These are phyloP conservation scores for Millerago galiae DNA, from an alignment of 805 yeast species.

Conservation along the genomic window DNA sequence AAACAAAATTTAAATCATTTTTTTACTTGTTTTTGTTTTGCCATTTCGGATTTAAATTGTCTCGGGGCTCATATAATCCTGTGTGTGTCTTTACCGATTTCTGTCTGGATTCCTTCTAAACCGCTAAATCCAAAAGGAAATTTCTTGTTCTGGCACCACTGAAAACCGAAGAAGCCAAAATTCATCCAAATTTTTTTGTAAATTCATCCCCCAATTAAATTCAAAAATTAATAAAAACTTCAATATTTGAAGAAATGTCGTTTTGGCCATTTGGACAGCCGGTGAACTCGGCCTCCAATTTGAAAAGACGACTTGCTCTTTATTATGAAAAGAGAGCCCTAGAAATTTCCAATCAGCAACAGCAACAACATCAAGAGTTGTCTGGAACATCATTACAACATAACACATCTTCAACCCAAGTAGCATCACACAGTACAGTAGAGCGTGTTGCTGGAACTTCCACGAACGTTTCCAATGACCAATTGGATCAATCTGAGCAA, in stretches of 20 bases:
- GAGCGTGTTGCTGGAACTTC: not conserved
- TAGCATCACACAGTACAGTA: not conserved
- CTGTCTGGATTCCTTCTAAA: too few relatives aligned
- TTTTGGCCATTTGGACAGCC: constrained; percentile 41
- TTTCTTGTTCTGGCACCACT: too few relatives aligned
- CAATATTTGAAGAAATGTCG: constrained; percentile 27
- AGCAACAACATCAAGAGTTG: constrained; percentile 5
- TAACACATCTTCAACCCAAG: not conserved
- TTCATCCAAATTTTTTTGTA: not conserved
- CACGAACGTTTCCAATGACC: constrained; percentile 2
- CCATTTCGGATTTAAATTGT: not conserved
- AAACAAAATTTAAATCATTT: not conserved
- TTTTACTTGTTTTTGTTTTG: not conserved
- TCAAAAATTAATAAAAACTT: not conserved
- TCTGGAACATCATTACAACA: not conserved
- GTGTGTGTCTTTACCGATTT: not conserved
- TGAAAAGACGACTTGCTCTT: constrained; percentile 34
- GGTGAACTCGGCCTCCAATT: constrained; percentile 26
- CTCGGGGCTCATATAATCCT: too few relatives aligned
- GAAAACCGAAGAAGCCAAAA: not conserved
- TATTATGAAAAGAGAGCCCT: constrained; percentile 26
- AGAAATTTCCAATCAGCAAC: constrained; percentile 4
- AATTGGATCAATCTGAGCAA: not conserved
- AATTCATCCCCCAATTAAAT: not conserved
- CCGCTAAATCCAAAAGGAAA: too few relatives aligned